phyloP scores from a whole-genome alignment of 257 asterid genomes.

The Jacaranda mimosifolia region DNA sequence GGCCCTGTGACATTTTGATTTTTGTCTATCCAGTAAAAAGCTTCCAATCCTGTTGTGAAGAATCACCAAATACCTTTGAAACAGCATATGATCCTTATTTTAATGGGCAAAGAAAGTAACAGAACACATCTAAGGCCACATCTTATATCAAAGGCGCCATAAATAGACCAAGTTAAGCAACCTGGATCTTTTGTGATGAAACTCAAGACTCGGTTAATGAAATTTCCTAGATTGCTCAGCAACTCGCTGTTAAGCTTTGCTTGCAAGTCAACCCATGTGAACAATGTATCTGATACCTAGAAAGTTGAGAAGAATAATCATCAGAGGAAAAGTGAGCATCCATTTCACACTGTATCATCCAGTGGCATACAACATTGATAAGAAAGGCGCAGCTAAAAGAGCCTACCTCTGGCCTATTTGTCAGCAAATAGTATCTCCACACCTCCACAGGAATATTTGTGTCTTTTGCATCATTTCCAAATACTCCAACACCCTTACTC shows the following conservation, averaged over 20 bases:
- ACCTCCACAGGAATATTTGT: constrained; percentile 94
- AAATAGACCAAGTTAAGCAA: constrained; percentile 15
- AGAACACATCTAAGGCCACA: no score
- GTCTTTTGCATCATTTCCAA: constrained; percentile 94
- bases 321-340: constrained; percentile 27
- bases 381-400: constrained; percentile 30
- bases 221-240: constrained; percentile 90
- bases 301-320: constrained; percentile 21
- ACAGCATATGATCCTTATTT: not conserved
- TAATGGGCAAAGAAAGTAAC: no score
- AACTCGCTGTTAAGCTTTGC: constrained; percentile 86
- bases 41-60: no score
- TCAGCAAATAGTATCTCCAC: constrained; percentile 95
- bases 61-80: not conserved
- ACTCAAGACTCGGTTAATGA: constrained; percentile 89
- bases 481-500: constrained; percentile 93
- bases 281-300: constrained; percentile 89
- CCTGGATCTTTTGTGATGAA: constrained; percentile 95
- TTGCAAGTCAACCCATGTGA: constrained; percentile 97
- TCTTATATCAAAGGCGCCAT: no score
- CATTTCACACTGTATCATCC: constrained; percentile 6
- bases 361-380: constrained; percentile 7
- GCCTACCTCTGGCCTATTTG: constrained; percentile 95
- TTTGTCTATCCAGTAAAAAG: not conserved
- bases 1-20: not conserved